Conservation (phyloP, 2,329 filamentous ascomycete species). For the Paecilomyces sp. region DNA sequence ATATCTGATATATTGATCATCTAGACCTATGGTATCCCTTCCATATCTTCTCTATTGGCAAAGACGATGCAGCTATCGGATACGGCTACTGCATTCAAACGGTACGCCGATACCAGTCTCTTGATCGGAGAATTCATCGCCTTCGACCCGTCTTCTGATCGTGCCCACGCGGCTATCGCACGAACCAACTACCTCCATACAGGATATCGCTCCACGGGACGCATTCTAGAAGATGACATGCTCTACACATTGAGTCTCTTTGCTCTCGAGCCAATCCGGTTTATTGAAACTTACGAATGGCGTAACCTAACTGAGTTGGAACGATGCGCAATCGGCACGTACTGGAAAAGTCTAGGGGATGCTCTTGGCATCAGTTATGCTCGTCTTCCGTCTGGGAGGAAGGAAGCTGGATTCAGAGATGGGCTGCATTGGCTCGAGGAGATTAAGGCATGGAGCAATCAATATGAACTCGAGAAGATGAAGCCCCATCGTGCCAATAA, state of each 20-base stretch:
- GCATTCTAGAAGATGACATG: slow-evolving; percentile 57
- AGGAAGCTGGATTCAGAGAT: slow-evolving; percentile 35
- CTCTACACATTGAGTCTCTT: slow-evolving; percentile 61
- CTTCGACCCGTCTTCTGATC: slow-evolving; percentile 36
- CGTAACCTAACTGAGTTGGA: slow-evolving; percentile 60
- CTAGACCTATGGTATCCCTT: slow-evolving; percentile 52
- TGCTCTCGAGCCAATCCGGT: slow-evolving; percentile 57
- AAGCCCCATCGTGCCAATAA: slow-evolving; percentile 45
- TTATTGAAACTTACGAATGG: slow-evolving; percentile 64
- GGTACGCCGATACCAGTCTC: slow-evolving; percentile 46
- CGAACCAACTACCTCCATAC: slow-evolving; percentile 59
- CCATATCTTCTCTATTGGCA: slow-evolving; percentile 44
- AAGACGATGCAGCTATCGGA: slow-evolving; percentile 45
- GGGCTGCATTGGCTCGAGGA: slow-evolving; percentile 49
- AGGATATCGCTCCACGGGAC: slow-evolving; percentile 49
- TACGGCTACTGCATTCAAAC: slow-evolving; percentile 42
- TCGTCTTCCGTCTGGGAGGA: slow-evolving; percentile 32
- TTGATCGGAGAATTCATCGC: slow-evolving; percentile 44
- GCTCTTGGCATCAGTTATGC: slow-evolving; percentile 56
- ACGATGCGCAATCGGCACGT: slow-evolving; percentile 56
- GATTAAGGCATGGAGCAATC: slow-evolving; percentile 42
- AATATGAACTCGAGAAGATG: slow-evolving; percentile 57
- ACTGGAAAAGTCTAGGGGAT: slow-evolving; percentile 67
- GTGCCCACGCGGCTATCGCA: slow-evolving; percentile 47
- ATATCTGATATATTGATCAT: too few relatives aligned